Evolutionary conservation across 768 basidiomycete species (phyloP).

Genomic region (Boletus huronensis): DNA sequence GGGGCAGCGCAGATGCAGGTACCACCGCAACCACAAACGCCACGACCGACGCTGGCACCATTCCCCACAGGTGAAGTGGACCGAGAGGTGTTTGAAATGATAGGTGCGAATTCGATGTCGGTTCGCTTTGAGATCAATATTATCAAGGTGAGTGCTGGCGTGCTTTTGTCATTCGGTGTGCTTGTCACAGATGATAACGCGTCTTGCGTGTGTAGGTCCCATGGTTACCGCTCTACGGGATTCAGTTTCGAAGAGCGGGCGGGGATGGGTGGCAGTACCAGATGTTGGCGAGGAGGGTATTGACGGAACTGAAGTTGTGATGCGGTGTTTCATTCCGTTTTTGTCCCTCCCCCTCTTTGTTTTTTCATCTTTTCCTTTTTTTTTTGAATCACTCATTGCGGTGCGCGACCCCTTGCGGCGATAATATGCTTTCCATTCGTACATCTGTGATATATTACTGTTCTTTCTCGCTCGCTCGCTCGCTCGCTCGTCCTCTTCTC

Average conservation of each 20-base stretch:
- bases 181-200: not conserved
- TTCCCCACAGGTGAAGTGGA: slow-evolving; percentile 67
- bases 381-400: slow-evolving; percentile 1
- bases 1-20: slow-evolving; percentile 19
- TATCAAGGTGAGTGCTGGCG: slow-evolving; percentile 70
- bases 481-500: not conserved
- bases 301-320: slow-evolving; percentile 86
- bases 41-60: slow-evolving; percentile 42
- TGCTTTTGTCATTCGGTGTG: not conserved
- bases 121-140: slow-evolving; percentile 97
- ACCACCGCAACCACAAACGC: slow-evolving; percentile 26
- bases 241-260: slow-evolving; percentile 87
- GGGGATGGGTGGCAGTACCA: slow-evolving; percentile 98
- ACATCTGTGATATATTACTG: slow-evolving; percentile 21
- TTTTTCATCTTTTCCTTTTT: not conserved
- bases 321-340: not conserved
- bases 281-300: slow-evolving; percentile 84
- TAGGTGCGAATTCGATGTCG: slow-evolving; percentile 73
- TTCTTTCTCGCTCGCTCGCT: slow-evolving; percentile 1
- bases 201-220: slow-evolving; percentile 59
- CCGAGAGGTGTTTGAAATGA: slow-evolving; percentile 64
- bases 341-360: not conserved
- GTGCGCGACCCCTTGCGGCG: slow-evolving; percentile 12
- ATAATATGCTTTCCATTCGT: slow-evolving; percentile 23
- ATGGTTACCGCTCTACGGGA: slow-evolving; percentile 88